Evolutionary conservation across 257 asterid genomes (phyloP).

Genomic region (Verbena officinalis): DNA sequence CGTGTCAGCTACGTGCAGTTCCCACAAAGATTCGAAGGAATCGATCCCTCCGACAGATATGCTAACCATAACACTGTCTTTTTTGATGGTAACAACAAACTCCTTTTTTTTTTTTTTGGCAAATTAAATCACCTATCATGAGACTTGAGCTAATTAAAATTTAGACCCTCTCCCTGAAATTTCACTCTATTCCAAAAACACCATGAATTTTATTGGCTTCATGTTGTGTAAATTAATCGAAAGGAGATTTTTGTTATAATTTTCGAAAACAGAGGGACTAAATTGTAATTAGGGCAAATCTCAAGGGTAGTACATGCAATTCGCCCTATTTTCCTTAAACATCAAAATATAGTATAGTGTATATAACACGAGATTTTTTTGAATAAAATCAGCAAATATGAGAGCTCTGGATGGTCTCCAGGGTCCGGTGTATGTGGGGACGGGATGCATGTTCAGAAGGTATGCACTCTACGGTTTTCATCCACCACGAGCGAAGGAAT

Average conservation of each 20-base stretch:
- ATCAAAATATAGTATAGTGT: background rate
- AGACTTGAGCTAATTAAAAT: too few species aligned
- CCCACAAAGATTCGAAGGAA: conserved; percentile 97
- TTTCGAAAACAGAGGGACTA: too few species aligned
- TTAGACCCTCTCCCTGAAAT: too few species aligned
- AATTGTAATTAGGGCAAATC: too few species aligned
- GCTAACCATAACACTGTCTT: conserved; percentile 96
- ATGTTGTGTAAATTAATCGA: too few species aligned
- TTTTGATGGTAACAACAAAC: conserved; percentile 58
- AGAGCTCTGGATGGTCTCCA: conserved; percentile 97
- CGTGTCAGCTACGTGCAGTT: conserved; percentile 92
- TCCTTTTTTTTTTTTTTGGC: background rate
- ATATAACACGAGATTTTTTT: too few species aligned
- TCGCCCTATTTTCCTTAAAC: too few species aligned
- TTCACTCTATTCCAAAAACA: too few species aligned
- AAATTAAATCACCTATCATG: background rate
- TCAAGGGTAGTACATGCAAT: background rate
- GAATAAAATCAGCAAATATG: conserved; percentile 68
- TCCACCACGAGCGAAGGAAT: conserved; percentile 86
- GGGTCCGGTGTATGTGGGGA: conserved; percentile 97
- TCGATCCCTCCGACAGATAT: conserved; percentile 96
- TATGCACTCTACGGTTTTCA: conserved; percentile 82
- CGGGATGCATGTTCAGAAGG: conserved; percentile 94
- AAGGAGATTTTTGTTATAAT: too few species aligned
- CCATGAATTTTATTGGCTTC: too few species aligned